Percentiles rank a stretch among this genome's conserved stretches.
Conservation (phyloP, 257 asterid genomes). For the Leonotis leonurus region DNA sequence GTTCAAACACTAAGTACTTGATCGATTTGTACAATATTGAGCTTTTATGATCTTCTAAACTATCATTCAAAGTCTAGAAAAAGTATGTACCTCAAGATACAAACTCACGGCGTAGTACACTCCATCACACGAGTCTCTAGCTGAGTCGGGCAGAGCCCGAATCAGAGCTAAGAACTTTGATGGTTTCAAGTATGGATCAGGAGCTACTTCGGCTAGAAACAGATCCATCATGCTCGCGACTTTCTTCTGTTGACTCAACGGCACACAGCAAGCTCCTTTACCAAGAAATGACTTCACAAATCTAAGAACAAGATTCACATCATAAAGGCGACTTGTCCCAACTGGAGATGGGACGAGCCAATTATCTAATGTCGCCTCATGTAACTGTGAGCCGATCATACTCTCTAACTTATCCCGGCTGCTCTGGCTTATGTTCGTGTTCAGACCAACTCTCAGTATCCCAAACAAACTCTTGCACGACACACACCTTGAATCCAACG, state of each 20-base stretch:
- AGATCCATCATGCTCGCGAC: conserved; percentile 53
- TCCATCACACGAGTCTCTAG: conserved; percentile 60
- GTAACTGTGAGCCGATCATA: conserved; percentile 70
- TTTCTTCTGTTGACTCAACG: conserved; percentile 55
- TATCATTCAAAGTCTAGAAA: neutral
- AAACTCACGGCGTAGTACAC: conserved; percentile 54
- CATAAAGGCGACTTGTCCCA: conserved; percentile 46
- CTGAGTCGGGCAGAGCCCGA: conserved; percentile 54
- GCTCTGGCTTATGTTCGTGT: conserved; percentile 29
- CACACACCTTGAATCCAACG: conserved; percentile 40
- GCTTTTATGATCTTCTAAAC: neutral
- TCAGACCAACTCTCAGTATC: conserved; percentile 39
- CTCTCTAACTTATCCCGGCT: conserved; percentile 42
- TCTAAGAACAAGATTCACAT: conserved; percentile 63
- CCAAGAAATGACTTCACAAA: conserved; percentile 50
- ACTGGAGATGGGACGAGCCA: conserved; percentile 61
- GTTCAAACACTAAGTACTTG: no score
- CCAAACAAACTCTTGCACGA: conserved; percentile 62
- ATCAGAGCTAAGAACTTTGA: conserved; percentile 55
- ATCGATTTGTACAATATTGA: no score
- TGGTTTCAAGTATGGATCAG: conserved; percentile 61
- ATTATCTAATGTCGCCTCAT: conserved; percentile 56
- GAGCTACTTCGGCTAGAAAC: conserved; percentile 76
- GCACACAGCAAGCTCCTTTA: conserved; percentile 52
- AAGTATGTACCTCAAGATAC: conserved; percentile 51